These are phyloP conservation scores for Elsinoe perseae DNA, from an alignment of 2,329 filamentous ascomycete species.

Conservation along the genomic window DNA sequence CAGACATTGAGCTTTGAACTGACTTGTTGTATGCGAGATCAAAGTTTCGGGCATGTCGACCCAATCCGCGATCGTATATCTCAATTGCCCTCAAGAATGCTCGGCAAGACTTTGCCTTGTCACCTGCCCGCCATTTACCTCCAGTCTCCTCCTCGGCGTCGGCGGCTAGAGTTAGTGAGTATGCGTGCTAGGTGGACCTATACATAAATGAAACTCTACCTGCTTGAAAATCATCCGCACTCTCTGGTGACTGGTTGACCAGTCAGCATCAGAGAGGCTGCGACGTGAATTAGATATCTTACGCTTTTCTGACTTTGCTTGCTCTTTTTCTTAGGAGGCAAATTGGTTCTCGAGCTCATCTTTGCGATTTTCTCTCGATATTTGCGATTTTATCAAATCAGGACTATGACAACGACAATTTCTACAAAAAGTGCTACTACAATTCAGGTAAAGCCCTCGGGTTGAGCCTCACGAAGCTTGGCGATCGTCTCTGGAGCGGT, in stretches of 20 bases:
- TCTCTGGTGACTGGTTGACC: slow-evolving; percentile 38
- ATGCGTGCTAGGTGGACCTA: slow-evolving; percentile 3
- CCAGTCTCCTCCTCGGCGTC: slow-evolving; percentile 64
- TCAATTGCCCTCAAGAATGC: slow-evolving; percentile 59
- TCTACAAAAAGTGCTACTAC: too few species aligned
- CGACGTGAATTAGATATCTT: slow-evolving; percentile 1
- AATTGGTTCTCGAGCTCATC: neutral
- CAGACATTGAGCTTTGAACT: slow-evolving; percentile 22
- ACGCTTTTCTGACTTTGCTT: slow-evolving; percentile 17
- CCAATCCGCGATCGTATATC: slow-evolving; percentile 56
- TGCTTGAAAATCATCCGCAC: slow-evolving; percentile 61
- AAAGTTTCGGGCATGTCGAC: slow-evolving; percentile 53
- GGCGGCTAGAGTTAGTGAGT: slow-evolving; percentile 37
- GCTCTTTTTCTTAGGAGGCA: slow-evolving; percentile 16
- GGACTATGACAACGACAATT: too few species aligned
- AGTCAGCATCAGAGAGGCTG: neutral
- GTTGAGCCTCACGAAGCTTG: slow-evolving; percentile 1
- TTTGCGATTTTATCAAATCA: too few species aligned
- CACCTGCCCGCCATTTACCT: slow-evolving; percentile 66
- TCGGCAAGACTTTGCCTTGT: slow-evolving; percentile 56
- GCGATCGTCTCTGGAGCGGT: neutral
- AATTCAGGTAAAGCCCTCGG: neutral
- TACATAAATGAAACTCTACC: slow-evolving; percentile 32
- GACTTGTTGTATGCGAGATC: slow-evolving; percentile 71
- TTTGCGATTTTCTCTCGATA: neutral